Evolutionary conservation across 768 basidiomycete species (phyloP), one percentile per base, ranked within the genome.

Genomic region (Termitomyces sp.): DNA sequence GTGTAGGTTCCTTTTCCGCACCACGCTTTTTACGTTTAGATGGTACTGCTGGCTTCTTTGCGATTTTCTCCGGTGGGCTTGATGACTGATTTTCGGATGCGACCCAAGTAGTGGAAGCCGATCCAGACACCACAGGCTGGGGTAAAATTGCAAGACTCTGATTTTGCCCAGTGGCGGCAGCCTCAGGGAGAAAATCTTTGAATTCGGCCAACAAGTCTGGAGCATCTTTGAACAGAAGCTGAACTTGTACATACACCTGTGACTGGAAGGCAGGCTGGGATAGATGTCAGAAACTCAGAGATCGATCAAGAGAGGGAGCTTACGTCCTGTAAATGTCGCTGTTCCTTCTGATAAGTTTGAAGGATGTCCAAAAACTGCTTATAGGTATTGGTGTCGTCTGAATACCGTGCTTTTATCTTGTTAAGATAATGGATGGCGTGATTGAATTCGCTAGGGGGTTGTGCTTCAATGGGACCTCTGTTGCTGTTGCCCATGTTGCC

Each of bases 351-450:
- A 76, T 93, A 92, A 48, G 88, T 85, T 75, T 94, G 92, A 63
- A 94, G 75, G 51, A 94, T 91, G 76, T 94, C 92, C 67, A 94
- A 76, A 69, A 94, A 94, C 69, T 91, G 87, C 73, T 93, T 93
- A 76, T 94, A 94, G 37, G 90, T 95, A 68, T 94, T 93, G n/a
- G 90, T 86, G 62, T 97, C 94, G 65, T 90, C 86, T 11, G 85
- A 76, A 73, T 89, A 98, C 25, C 95, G 87, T 17, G 87, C 87
- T 77, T 98, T 98, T 80, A 99, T 98, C 80, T 96, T 96, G 83
- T 97, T 98, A 68, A 99, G 87, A 73, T 96, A 99, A 68, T 94
- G 87, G 64, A 98, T 98, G 14, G 97, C 97, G 68, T 96, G 89
- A 72, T 91, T 89, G 77, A 94, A 97, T 70, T 98, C 89, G 62